These are phyloP conservation scores for Nymphaea thermarum DNA, from an alignment of 164 flowering plant genomes.

Conservation along the genomic window DNA sequence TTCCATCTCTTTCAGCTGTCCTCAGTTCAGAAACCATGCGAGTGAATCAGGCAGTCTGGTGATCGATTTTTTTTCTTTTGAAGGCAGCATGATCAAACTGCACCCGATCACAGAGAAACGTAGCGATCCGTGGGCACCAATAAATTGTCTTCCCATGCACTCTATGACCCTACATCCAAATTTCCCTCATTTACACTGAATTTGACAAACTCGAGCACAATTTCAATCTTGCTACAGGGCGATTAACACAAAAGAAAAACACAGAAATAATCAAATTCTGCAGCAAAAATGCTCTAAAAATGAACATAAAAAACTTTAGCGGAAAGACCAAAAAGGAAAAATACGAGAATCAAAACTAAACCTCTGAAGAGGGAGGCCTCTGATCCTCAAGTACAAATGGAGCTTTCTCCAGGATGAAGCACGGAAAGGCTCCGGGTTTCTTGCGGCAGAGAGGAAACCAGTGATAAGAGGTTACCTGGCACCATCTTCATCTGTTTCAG, in stretches of 20 bases:
- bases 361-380: slow-evolving; percentile 27
- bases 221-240: slow-evolving; percentile 51
- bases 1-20: not conserved
- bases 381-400: slow-evolving; percentile 47
- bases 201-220: slow-evolving; percentile 42
- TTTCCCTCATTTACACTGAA: slow-evolving; percentile 14
- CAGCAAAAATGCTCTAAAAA: not conserved
- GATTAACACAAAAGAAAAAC: not conserved
- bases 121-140: slow-evolving; percentile 39
- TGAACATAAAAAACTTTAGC: not conserved
- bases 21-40: not conserved
- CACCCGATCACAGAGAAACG: slow-evolving; percentile 60
- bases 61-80: slow-evolving; percentile 21
- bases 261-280: no score
- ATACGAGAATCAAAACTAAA: slow-evolving; percentile 11
- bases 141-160: slow-evolving; percentile 5
- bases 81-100: slow-evolving; percentile 49
- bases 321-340: not conserved
- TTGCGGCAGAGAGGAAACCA: not conserved
- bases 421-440: not conserved
- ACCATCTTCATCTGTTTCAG: slow-evolving; percentile 1
- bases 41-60: not conserved
- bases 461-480: slow-evolving; percentile 1
- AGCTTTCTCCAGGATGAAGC: slow-evolving; percentile 44
- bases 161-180: not conserved